A percentile compares a stretch with the other conserved stretches of the same genome.
Conservation (phyloP, 2,329 filamentous ascomycete species). For the Colletotrichum agaves region DNA sequence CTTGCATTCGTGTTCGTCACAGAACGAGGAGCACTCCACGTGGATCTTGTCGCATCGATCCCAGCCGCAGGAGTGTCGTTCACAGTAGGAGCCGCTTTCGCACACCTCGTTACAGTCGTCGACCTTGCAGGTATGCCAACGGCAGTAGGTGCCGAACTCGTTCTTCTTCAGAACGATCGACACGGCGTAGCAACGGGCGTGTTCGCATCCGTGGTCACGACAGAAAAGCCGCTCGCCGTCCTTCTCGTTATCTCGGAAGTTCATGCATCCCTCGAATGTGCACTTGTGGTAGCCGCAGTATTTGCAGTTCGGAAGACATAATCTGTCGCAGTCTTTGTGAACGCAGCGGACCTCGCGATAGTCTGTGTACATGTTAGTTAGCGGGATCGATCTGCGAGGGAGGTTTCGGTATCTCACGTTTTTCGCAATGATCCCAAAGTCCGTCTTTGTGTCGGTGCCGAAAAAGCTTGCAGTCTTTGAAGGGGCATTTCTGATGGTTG, state of each 20-base stretch:
- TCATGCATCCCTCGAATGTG: conserved; percentile 28
- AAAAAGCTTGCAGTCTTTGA: conserved; percentile 27
- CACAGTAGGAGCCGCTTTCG: conserved; percentile 11
- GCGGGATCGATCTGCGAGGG: too few species aligned
- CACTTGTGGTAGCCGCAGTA: conserved; percentile 24
- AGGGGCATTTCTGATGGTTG: conserved; percentile 22
- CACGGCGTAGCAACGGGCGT: conserved; percentile 21
- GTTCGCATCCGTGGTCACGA: conserved; percentile 27
- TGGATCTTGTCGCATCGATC: conserved; percentile 17
- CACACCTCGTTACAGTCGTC: conserved; percentile 23
- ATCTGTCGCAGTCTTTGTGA: conserved; percentile 11
- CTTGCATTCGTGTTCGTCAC: conserved; percentile 30
- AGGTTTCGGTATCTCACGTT: conserved; percentile 5
- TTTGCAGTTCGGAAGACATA: background rate
- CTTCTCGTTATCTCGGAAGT: conserved; percentile 24
- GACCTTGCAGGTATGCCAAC: conserved; percentile 26
- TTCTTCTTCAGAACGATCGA: conserved; percentile 8
- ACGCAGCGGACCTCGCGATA: conserved; percentile 12
- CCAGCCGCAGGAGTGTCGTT: conserved; percentile 21
- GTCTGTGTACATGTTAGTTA: conserved; percentile 4
- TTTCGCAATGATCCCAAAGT: conserved; percentile 25
- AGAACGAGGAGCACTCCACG: conserved; percentile 11
- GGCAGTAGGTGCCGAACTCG: conserved; percentile 22
- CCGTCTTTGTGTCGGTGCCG: background rate
- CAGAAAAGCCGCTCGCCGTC: conserved; percentile 26